Percentiles rank a stretch among this genome's conserved stretches.
phyloP scores from a whole-genome alignment of 495 filamentous ascomycete species.

The Corynascus novoguineensis region DNA sequence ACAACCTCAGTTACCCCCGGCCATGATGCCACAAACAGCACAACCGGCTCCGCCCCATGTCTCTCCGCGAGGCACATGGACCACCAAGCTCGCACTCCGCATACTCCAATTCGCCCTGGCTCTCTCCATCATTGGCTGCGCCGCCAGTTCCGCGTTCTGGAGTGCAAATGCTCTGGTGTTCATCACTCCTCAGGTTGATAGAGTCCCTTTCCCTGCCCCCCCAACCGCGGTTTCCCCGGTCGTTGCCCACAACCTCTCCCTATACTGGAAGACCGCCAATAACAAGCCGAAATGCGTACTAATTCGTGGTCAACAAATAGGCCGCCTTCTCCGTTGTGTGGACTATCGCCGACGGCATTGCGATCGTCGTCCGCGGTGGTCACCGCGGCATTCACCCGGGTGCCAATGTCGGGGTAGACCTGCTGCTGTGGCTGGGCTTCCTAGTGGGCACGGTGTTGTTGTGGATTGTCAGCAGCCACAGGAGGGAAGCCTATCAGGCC shows the following conservation, averaged over 20 bases:
- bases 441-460: neutral
- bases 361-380: slow-evolving; percentile 12
- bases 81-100: slow-evolving; percentile 12
- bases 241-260: neutral
- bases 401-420: slow-evolving; percentile 16
- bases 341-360: slow-evolving; percentile 13
- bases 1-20: no score
- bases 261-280: no score
- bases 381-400: slow-evolving; percentile 19
- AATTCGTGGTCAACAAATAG: neutral
- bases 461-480: no score
- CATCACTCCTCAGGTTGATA: neutral
- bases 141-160: neutral
- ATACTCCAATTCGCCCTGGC: slow-evolving; percentile 9
- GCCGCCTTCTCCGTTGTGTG: slow-evolving; percentile 9
- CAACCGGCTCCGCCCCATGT: slow-evolving; percentile 4
- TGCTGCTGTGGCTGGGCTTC: slow-evolving; percentile 16
- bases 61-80: slow-evolving; percentile 12
- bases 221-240: neutral
- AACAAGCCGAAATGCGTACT: no score
- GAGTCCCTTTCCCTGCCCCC: neutral
- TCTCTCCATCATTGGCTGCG: slow-evolving; percentile 9
- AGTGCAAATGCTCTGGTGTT: neutral
- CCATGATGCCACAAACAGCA: neutral
- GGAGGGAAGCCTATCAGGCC: no score